phyloP scores from a whole-genome alignment of 805 yeast species.

The Wickerhamiella musiphila region DNA sequence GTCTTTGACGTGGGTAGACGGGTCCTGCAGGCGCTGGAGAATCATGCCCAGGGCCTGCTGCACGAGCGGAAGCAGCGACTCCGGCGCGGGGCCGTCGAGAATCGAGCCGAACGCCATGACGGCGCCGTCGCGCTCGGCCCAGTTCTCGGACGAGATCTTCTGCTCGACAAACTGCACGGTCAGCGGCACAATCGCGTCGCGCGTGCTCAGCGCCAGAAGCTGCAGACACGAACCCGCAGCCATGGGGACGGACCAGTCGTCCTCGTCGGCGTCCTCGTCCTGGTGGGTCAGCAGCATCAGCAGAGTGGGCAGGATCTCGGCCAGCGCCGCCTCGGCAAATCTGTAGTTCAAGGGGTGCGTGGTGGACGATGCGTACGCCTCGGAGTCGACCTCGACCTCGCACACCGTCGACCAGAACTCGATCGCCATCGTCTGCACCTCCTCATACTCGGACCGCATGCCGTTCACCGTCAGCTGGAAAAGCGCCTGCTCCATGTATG shows the following conservation, averaged over 20 bases:
- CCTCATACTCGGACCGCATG: constrained; percentile 70
- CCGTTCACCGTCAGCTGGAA: constrained; percentile 81
- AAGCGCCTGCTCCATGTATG: constrained; percentile 94
- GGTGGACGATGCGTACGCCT: constrained; percentile 23
- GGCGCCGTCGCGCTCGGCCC: constrained; percentile 93
- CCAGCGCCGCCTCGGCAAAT: constrained; percentile 71
- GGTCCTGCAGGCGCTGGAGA: constrained; percentile 54
- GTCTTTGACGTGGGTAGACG: constrained; percentile 72
- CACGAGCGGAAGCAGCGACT: constrained; percentile 47
- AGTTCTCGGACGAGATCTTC: constrained; percentile 40
- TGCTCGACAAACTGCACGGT: constrained; percentile 69
- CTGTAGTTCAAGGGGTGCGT: constrained; percentile 33
- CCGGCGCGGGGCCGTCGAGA: constrained; percentile 79
- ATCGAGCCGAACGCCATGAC: constrained; percentile 98
- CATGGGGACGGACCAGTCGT: constrained; percentile 96
- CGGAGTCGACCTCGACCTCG: constrained; percentile 80
- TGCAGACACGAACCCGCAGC: constrained; percentile 97
- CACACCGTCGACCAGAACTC: constrained; percentile 99
- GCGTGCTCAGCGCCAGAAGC: constrained; percentile 81
- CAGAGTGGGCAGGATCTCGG: constrained; percentile 76
- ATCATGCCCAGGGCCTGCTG: constrained; percentile 74
- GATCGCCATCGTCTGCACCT: constrained; percentile 94
- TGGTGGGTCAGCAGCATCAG: constrained; percentile 67
- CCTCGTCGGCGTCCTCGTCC: constrained; percentile 79
- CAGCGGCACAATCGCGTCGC: constrained; percentile 70